Conservation (phyloP, 768 basidiomycete species). For the Amylocystis lapponica region DNA sequence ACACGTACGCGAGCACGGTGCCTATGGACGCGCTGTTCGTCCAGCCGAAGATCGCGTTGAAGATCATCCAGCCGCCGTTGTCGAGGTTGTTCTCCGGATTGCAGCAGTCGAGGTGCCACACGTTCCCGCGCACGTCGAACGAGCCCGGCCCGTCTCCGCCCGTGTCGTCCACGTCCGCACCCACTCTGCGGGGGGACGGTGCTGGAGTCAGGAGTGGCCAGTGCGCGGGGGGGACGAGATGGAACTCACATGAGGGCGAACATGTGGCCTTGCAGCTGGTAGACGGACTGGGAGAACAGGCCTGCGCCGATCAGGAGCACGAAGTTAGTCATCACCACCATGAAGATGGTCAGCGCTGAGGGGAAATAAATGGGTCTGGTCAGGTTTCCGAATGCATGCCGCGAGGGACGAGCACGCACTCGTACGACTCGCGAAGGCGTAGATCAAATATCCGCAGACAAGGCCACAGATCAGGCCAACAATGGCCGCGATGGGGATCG, state of each 20-base stretch:
- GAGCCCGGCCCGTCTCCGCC: constrained; percentile 80
- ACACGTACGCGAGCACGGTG: constrained; percentile 78
- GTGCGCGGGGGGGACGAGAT: background rate
- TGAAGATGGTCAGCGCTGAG: constrained; percentile 78
- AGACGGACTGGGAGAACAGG: constrained; percentile 76
- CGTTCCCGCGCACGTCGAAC: constrained; percentile 73
- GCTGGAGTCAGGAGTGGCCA: no score
- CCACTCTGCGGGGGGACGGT: constrained; percentile 36
- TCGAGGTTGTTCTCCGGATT: constrained; percentile 49
- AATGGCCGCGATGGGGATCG: constrained; percentile 89
- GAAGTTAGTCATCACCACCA: constrained; percentile 87
- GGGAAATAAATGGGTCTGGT: background rate
- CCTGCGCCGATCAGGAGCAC: constrained; percentile 93
- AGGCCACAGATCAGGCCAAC: constrained; percentile 78
- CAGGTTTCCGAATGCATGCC: background rate
- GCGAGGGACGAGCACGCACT: constrained; percentile 37
- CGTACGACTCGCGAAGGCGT: constrained; percentile 69
- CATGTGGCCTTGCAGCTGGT: constrained; percentile 62
- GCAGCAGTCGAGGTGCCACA: constrained; percentile 88
- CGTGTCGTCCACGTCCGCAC: constrained; percentile 64
- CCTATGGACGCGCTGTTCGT: constrained; percentile 71
- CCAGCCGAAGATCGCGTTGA: constrained; percentile 86
- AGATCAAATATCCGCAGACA: constrained; percentile 69
- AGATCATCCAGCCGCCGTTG: constrained; percentile 69
- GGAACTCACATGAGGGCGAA: constrained; percentile 47